Evolutionary conservation across 1,139 yeast species (phyloP), one percentile per base, ranked within the genome.

Genomic region (Zygoascus sp.): DNA sequence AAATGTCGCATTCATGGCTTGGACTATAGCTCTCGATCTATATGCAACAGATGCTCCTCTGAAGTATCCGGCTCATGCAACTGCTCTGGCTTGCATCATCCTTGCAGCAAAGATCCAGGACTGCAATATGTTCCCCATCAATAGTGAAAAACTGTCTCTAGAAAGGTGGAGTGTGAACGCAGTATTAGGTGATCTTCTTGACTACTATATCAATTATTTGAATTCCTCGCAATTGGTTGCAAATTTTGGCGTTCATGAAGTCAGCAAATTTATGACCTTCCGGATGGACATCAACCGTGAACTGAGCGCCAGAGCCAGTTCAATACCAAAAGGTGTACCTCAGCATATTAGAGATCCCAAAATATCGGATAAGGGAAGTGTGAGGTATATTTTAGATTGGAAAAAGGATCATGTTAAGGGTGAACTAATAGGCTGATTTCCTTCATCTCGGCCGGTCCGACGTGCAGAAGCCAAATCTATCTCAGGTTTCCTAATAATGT

Each of bases 1-100:
- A 38, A 56, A 52, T 5, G 53, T 58, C 1, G 68, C 68, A 2
- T 28, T 50, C 27, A 66, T 79, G 44, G 81, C 90, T 3, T 92
- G 97, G 96, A 66, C 79, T 20, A 73, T 90, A 3, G 73, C 82
- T 13, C 80, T 80, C 55, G 98, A 92, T 61, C 72, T 83, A 11
- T 80, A 83, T 62, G 77, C 81, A 47, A 81, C 96, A 1, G 86
- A 85, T 32, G 72, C 84, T 16, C 77, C 81, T 15, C 66, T 92
- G 34, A 81, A 79, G 60, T 74, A 79, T 13, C 95, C 97, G 0
- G 83, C 90, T 1, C 95, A 89, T 62, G 76, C 85, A 35, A 79
- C 84, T 40, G 94, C 97, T 0, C 63, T 88, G 48, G 87, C 90
- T 1, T 76, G 81, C 25, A 66, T 82, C 22, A 69, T 70, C 37